Evolutionary conservation across 768 basidiomycete genomes (phyloP), one percentile per base, ranked within the genome.

Genomic region (Tephrocybe rancida): DNA sequence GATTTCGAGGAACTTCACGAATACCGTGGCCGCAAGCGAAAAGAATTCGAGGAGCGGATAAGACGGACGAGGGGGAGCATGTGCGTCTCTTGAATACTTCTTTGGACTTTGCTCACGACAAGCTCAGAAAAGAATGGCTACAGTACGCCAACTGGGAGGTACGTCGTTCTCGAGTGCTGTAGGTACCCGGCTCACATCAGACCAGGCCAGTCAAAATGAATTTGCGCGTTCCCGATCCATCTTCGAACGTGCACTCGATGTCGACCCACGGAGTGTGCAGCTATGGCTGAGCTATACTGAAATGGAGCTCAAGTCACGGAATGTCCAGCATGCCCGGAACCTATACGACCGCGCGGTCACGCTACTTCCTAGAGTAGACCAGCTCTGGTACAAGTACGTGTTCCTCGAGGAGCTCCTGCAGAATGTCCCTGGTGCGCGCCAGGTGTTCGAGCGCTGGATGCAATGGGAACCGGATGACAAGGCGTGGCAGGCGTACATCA

Each of bases 401-500:
- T 98, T 97, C 71, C 84, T 99, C 50, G 97, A 99, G 67, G 97
- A 99, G 67, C 82, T 99, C 2, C 82, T 99, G 11, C 90, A 95
- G 63, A 98, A 99, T 65, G 88, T 99, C 27, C 85, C 95, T 1
- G 97, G 97, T 34, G 95, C 95, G 1, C 86, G 97, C 8, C 96
- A 98, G 67, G 93, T 98, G 50, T 99, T 98, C 57, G 97, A 99
- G 70, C 84, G 97, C 42, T 99, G 97, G 97, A 96, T 98, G 94
- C 84, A 92, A 60, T 98, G 97, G 97, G 97, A 98, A 67, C 97
- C 97, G 0, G 95, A 98, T 63, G 97, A 98, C 82, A 98, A 98
- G 76, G 95, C 96, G 3, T 99, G 96, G 96, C 92, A 95, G 67
- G 93, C 94, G n/a, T 98, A 96, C 72, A 92, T 98, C 80, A 98